Evolutionary conservation across 495 filamentous ascomycete genomes (phyloP).

Genomic region (Copromyces sp.): DNA sequence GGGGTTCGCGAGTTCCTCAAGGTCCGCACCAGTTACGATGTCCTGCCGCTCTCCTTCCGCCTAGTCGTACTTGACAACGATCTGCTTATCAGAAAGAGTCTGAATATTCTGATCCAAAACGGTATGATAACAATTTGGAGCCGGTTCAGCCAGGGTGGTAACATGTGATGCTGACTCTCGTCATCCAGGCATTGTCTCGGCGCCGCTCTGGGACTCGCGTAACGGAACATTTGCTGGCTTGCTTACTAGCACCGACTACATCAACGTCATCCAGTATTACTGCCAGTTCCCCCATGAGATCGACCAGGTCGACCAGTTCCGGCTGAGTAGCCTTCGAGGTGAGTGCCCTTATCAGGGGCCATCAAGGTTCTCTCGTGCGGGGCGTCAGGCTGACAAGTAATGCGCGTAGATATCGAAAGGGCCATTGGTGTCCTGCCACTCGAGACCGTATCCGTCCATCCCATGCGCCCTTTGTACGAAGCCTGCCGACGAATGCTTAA

Average conservation of each 20-base stretch:
- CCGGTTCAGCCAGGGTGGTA: background rate
- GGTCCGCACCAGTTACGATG: slow-evolving; percentile 94
- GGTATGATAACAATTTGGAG: slow-evolving; percentile 43
- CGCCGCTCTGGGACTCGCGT: slow-evolving; percentile 94
- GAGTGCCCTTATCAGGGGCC: slow-evolving; percentile 10
- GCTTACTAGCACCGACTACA: slow-evolving; percentile 91
- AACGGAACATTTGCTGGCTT: slow-evolving; percentile 89
- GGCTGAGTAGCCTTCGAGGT: slow-evolving; percentile 88
- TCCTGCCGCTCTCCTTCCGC: slow-evolving; percentile 93
- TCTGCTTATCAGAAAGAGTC: slow-evolving; percentile 90
- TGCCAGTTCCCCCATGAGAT: slow-evolving; percentile 94
- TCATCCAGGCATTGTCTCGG: slow-evolving; percentile 82
- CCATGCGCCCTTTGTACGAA: slow-evolving; percentile 81
- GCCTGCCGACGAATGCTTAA: slow-evolving; percentile 91
- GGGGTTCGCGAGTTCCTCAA: slow-evolving; percentile 94
- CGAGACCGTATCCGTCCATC: slow-evolving; percentile 92
- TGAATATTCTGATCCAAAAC: slow-evolving; percentile 95
- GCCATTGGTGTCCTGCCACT: slow-evolving; percentile 84
- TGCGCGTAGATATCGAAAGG: slow-evolving; percentile 71
- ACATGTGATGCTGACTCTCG: slow-evolving; percentile 13
- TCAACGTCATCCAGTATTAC: slow-evolving; percentile 99
- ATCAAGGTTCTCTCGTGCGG: background rate
- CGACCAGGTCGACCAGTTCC: slow-evolving; percentile 85
- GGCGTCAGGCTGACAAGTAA: slow-evolving; percentile 7
- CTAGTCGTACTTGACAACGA: slow-evolving; percentile 93